Evolutionary conservation across 768 basidiomycete species (phyloP).

Genomic region (Glaciozyma martinii): DNA sequence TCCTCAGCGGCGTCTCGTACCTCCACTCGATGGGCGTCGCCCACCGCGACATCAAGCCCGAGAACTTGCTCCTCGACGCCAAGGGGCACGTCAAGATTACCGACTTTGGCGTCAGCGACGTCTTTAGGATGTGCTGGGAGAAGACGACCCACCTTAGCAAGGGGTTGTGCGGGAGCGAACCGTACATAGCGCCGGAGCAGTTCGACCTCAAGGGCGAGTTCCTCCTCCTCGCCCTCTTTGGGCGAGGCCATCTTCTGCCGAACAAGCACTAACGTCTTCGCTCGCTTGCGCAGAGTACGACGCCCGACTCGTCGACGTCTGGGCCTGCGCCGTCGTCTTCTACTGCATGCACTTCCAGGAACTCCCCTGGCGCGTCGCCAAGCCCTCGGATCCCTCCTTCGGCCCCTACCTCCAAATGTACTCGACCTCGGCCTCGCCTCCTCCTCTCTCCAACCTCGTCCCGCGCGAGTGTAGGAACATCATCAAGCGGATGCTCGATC

Average conservation of each 20-base stretch:
- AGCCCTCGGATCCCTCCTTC: slow-evolving; percentile 69
- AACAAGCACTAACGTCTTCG: neutral
- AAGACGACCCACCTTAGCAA: slow-evolving; percentile 92
- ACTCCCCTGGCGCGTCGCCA: slow-evolving; percentile 93
- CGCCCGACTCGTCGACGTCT: slow-evolving; percentile 91
- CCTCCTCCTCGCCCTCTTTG: slow-evolving; percentile 33
- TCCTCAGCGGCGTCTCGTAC: slow-evolving; percentile 76
- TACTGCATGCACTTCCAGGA: slow-evolving; percentile 97
- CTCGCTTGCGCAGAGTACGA: slow-evolving; percentile 64
- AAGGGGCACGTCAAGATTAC: slow-evolving; percentile 95
- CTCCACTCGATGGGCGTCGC: slow-evolving; percentile 95
- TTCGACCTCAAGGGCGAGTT: slow-evolving; percentile 90
- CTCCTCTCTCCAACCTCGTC: slow-evolving; percentile 63
- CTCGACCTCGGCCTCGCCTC: slow-evolving; percentile 22
- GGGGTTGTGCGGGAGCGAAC: slow-evolving; percentile 92
- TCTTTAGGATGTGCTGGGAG: slow-evolving; percentile 97
- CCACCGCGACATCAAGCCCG: slow-evolving; percentile 95
- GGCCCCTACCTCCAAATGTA: slow-evolving; percentile 55
- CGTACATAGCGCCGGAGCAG: slow-evolving; percentile 97
- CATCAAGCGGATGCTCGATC: slow-evolving; percentile 90
- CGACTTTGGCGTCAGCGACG: slow-evolving; percentile 98
- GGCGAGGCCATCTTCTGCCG: too few species aligned
- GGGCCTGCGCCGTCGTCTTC: slow-evolving; percentile 94
- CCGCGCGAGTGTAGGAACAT: slow-evolving; percentile 74
- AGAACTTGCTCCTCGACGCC: slow-evolving; percentile 90